Base-by-base conservation (phyloP, 2,329 filamentous ascomycete species). In the Verticillium longisporum region DNA sequence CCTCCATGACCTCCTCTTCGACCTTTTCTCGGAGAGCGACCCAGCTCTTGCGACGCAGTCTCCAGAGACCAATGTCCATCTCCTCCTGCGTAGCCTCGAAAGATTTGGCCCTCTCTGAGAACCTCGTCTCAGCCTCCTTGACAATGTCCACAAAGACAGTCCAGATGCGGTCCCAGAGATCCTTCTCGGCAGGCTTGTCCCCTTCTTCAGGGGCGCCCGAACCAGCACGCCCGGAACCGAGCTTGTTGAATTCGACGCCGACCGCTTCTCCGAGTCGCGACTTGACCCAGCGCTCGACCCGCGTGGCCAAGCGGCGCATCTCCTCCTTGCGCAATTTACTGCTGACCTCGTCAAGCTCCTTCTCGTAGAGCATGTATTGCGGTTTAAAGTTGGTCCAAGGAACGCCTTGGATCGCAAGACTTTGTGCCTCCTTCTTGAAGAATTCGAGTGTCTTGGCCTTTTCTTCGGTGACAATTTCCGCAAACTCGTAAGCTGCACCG, bases 1-100 rank as follows among this genome's bases (percentile, higher is more conserved):
- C 94, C 77, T 98, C 95, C 87, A 96, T 96, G 71, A 97, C 91
- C 76, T 99, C 95, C 71, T 99, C 95, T 38, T 98, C 94, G 64
- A 99, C 90, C 79, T 91, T 95, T 62, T 92, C 88, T 55, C 91
- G 86, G 63, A 99, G 81, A 14, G 94, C 93, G 45, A 88, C 88
- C 95, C 95, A 99, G 64, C 91, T 95, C 81, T 98, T 98, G 65
- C 94, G 87, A 62, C 94, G 88, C 66, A 99, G 78, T 61, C 93
- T 87, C 94, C 95, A 99, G 21, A 97, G 81, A 18, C 95, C 95
- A 60, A 97, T 86, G 63, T 96, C 90, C 21, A 97, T 92, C 77
- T 99, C 95, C 50, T 94, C 92, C 61, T 90, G 82, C 68, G 88
- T 96, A 55, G 95, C 95, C 73, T 98, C 92, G 67, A 98, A 97